Percentiles rank a stretch among this genome's conserved stretches.
These are phyloP conservation scores for Fusarium longipes DNA, from an alignment of 2,329 filamentous ascomycete species.

Conservation along the genomic window DNA sequence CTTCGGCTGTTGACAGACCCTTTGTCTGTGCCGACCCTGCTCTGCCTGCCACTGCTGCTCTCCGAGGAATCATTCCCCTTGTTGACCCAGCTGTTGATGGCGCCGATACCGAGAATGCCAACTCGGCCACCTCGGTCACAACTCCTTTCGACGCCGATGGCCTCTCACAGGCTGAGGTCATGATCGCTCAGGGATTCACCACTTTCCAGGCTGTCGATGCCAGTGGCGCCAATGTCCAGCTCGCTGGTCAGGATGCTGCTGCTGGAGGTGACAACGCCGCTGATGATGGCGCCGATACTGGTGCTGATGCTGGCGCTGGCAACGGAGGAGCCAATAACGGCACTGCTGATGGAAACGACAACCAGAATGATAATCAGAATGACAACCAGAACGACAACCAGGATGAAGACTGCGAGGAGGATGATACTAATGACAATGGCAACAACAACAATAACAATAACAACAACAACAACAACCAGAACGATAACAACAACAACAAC, in stretches of 20 bases:
- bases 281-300: not conserved
- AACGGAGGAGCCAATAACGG: conserved; percentile 22
- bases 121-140: conserved; percentile 63
- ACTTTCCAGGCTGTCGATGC: conserved; percentile 63
- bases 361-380: conserved; percentile 2
- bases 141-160: conserved; percentile 69
- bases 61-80: conserved; percentile 74
- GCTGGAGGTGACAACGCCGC: conserved; percentile 12
- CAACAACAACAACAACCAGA: conserved; percentile 1
- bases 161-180: conserved; percentile 73
- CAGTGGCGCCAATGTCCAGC: conserved; percentile 48
- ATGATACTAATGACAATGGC: not conserved
- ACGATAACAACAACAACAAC: not conserved
- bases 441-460: not conserved
- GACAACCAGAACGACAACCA: conserved; percentile 1
- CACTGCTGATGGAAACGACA: conserved; percentile 3
- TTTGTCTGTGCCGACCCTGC: conserved; percentile 72
- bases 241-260: conserved; percentile 53
- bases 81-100: conserved; percentile 73
- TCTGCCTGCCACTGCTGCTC: conserved; percentile 68
- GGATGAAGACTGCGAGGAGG: conserved; percentile 7
- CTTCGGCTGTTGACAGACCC: conserved; percentile 68
- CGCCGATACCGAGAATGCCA: conserved; percentile 68
- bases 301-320: conserved; percentile 2
- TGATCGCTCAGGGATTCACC: conserved; percentile 70